Conservation (phyloP, 805 yeast genomes). For the Candida saitoana region DNA sequence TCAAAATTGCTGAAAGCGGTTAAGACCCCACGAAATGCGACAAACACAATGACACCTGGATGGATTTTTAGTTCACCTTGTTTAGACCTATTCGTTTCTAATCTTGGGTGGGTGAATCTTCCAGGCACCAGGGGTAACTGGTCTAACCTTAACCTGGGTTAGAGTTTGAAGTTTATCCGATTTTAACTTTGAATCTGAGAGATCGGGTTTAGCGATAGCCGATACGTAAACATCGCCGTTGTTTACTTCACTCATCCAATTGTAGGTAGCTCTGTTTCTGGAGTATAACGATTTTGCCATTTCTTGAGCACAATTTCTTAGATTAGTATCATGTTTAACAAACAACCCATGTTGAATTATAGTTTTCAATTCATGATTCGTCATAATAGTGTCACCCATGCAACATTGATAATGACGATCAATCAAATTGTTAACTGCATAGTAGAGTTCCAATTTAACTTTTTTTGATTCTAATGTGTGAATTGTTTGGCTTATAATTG, state of each 20-base stretch:
- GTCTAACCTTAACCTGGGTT: constrained; percentile 5
- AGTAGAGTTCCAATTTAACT: constrained; percentile 23
- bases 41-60: neutral
- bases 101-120: constrained; percentile 2
- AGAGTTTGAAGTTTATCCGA: neutral
- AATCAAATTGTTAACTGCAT: constrained; percentile 18
- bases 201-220: neutral
- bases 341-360: constrained; percentile 34
- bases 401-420: constrained; percentile 30
- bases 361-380: constrained; percentile 22
- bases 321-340: constrained; percentile 18
- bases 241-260: constrained; percentile 13
- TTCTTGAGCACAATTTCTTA: constrained; percentile 20
- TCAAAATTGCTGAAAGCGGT: neutral
- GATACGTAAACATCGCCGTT: constrained; percentile 11
- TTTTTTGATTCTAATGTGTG: constrained; percentile 15
- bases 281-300: constrained; percentile 16
- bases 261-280: constrained; percentile 6
- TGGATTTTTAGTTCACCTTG: neutral
- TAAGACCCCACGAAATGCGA: neutral
- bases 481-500: constrained; percentile 33
- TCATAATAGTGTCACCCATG: constrained; percentile 25
- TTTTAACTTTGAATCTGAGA: neutral
- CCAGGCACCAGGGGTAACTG: constrained; percentile 17
- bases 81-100: neutral